Evolutionary conservation across 257 asterid genomes (phyloP).

Genomic region (Solanum piurae): DNA sequence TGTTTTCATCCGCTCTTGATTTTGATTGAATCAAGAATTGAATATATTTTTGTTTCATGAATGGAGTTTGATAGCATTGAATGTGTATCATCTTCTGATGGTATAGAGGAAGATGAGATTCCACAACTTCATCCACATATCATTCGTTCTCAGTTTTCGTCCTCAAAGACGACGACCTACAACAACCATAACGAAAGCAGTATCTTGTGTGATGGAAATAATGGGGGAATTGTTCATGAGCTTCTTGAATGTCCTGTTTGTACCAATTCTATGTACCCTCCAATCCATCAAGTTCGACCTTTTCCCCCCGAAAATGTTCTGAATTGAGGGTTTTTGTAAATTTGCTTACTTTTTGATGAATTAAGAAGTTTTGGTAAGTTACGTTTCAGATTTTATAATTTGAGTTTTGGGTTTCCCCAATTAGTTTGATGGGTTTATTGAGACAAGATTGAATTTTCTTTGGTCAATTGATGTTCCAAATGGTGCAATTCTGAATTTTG

Average conservation of each 20-base stretch:
- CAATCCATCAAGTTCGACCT: constrained; percentile 44
- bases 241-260: constrained; percentile 25
- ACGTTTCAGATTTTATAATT: not conserved
- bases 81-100: constrained; percentile 42
- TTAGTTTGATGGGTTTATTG: not conserved
- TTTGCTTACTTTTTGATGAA: not conserved
- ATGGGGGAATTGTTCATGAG: constrained; percentile 28
- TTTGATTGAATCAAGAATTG: not conserved
- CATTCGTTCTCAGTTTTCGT: constrained; percentile 29
- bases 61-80: constrained; percentile 50
- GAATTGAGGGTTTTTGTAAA: not conserved
- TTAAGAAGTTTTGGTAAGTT: not conserved
- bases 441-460: not conserved
- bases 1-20: not conserved
- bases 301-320: not conserved
- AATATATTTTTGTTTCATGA: not conserved
- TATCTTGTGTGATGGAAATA: not conserved
- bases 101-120: constrained; percentile 49
- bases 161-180: constrained; percentile 23
- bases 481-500: not conserved
- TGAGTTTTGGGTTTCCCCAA: not conserved
- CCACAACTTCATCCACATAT: constrained; percentile 22
- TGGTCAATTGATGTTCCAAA: not conserved
- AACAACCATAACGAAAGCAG: constrained; percentile 2
- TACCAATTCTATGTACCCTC: constrained; percentile 56